A percentile compares a stretch with the other conserved stretches of the same genome.
phyloP scores from a whole-genome alignment of 2,329 filamentous ascomycete species.

The Podosphaera aphanis region DNA sequence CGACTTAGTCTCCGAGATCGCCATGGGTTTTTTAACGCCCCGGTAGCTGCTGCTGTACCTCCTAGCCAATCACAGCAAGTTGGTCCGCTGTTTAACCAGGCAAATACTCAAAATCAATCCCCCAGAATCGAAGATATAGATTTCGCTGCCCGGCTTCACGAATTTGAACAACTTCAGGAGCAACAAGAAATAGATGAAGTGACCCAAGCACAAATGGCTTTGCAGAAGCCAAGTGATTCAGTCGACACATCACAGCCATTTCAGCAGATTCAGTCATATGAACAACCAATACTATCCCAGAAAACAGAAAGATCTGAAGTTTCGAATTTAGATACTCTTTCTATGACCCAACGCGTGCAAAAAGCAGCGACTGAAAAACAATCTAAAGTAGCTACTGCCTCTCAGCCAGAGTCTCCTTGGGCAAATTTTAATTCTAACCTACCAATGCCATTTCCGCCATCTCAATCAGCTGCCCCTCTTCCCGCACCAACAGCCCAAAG shows the following conservation, averaged over 20 bases:
- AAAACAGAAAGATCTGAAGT: constrained; percentile 7
- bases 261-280: constrained; percentile 8
- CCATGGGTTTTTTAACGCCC: constrained; percentile 9
- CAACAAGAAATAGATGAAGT: constrained; percentile 36
- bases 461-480: constrained; percentile 54
- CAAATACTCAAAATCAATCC: constrained; percentile 24
- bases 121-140: constrained; percentile 16
- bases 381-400: constrained; percentile 23
- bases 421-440: constrained; percentile 38
- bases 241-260: constrained; percentile 8
- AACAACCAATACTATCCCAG: constrained; percentile 5
- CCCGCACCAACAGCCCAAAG: constrained; percentile 77
- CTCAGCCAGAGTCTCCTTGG: constrained; percentile 28
- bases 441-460: constrained; percentile 51
- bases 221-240: constrained; percentile 16
- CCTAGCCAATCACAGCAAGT: constrained; percentile 12
- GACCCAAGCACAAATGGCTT: constrained; percentile 5
- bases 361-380: constrained; percentile 42
- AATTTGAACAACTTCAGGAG: constrained; percentile 62
- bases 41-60: constrained; percentile 4
- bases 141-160: constrained; percentile 35
- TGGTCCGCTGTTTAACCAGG: constrained; percentile 12
- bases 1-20: constrained; percentile 32
- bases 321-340: constrained; percentile 29
- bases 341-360: constrained; percentile 65